Conservation (phyloP, 768 basidiomycete genomes). For the Lanmaoa rubissima region DNA sequence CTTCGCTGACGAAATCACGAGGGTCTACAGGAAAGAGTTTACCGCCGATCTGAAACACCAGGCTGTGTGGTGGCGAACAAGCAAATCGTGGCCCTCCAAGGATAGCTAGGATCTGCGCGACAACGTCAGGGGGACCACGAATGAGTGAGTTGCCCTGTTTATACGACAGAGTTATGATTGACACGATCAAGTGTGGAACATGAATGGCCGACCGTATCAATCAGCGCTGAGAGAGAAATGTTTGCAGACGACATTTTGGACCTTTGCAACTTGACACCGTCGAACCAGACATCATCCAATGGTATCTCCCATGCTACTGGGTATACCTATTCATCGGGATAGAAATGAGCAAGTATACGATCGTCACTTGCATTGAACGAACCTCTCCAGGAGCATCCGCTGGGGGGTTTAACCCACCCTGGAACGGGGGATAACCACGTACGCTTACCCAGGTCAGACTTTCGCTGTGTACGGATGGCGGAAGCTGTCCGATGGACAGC, state of each 20-base stretch:
- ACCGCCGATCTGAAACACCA: slow-evolving; percentile 69
- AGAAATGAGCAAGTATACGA: slow-evolving; percentile 1
- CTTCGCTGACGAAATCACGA: slow-evolving; percentile 60
- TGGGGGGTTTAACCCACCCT: slow-evolving; percentile 58
- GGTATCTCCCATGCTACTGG: slow-evolving; percentile 72
- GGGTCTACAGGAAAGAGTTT: slow-evolving; percentile 71
- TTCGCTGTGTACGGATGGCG: slow-evolving; percentile 43
- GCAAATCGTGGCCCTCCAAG: slow-evolving; percentile 50
- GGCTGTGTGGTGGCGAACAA: slow-evolving; percentile 59
- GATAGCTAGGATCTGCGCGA: slow-evolving; percentile 43
- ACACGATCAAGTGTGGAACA: neutral
- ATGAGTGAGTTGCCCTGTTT: slow-evolving; percentile 72
- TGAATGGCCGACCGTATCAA: slow-evolving; percentile 58
- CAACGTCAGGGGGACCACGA: slow-evolving; percentile 68
- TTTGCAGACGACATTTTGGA: slow-evolving; percentile 48
- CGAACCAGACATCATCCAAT: slow-evolving; percentile 69
- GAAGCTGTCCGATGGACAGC: slow-evolving; percentile 66
- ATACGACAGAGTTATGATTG: neutral
- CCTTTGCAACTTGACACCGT: slow-evolving; percentile 57
- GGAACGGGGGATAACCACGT: slow-evolving; percentile 46
- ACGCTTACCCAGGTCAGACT: slow-evolving; percentile 67
- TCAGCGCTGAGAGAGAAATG: slow-evolving; percentile 58
- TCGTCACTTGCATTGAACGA: slow-evolving; percentile 12
- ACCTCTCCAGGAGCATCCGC: slow-evolving; percentile 62
- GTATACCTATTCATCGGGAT: slow-evolving; percentile 41